phyloP scores from a whole-genome alignment of 768 basidiomycete species.

The Inosperma sp. region DNA sequence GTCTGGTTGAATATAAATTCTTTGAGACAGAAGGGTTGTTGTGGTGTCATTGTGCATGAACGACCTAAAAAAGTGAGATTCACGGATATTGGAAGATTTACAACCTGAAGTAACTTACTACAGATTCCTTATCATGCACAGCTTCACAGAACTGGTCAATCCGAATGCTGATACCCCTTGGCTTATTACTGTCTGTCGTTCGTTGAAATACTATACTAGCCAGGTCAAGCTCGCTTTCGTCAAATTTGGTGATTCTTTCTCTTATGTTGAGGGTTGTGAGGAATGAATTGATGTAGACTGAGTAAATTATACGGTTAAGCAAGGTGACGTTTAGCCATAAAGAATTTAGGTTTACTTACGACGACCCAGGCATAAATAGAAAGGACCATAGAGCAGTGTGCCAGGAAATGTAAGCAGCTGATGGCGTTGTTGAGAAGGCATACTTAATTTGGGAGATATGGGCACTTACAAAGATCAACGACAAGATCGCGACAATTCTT shows the following conservation, averaged over 20 bases:
- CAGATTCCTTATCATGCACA: too few species aligned
- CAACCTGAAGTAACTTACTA: too few species aligned
- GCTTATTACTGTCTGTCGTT: neutral
- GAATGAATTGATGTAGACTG: constrained; percentile 6
- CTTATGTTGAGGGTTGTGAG: constrained; percentile 4
- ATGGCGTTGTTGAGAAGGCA: neutral
- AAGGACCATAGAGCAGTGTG: neutral
- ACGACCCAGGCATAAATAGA: constrained; percentile 1
- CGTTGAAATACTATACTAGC: neutral
- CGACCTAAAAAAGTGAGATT: too few species aligned
- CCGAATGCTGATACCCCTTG: neutral
- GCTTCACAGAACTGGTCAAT: neutral
- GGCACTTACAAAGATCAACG: constrained; percentile 1
- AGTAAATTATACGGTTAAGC: neutral
- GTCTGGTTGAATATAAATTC: too few species aligned
- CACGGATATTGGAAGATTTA: too few species aligned
- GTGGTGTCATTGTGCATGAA: too few species aligned
- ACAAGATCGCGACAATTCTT: constrained; percentile 2
- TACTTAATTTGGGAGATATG: neutral
- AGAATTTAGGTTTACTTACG: neutral
- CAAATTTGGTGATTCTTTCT: neutral
- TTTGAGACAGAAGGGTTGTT: too few species aligned
- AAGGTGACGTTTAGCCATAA: neutral
- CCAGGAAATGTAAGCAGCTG: constrained; percentile 1
- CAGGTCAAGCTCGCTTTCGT: neutral